Evolutionary conservation across 176 grass and related monocot species (phyloP), one percentile per base, ranked within the genome.

Genomic region (Melocanna baccifera): DNA sequence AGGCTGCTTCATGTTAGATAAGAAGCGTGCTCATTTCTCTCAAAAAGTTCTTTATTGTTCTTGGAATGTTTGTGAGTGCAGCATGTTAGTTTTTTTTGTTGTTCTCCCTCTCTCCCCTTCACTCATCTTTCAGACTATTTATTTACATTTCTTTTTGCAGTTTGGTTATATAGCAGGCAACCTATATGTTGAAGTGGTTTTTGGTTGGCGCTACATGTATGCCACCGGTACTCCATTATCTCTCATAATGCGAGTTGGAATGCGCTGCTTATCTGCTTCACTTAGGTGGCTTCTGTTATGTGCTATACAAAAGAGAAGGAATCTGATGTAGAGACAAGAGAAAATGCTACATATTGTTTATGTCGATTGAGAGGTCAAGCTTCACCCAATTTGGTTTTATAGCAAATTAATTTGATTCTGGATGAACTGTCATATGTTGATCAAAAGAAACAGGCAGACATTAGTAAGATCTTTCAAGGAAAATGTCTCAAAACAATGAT

Each of bases 1-100:
- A 98, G 83, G 95, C 95, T 45, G 84, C 92, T 88, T 85, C 95
- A 26, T 94, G 82, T 86, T 89, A 91, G 69, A 98, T 93, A 79
- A 90, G 95, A 87, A 92, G 95, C 77, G 95, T 85, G 88, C 91
- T 98, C 55, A 93, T 98, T 87, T 98, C 95, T 78, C 76, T 98
- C 39, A 94, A 98, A 80, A 92, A 98, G 70, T 94, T 94, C 62
- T 94, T 94, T 85, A 94, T 98, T 90, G 95, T 98, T 86, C 81
- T 98, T 37, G 95, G 95, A 75, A 98, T 98, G 95, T 92, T 98
- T 91, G 95, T 98, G 91, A 93, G 92, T 94, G n/a, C n/a, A n/a
- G 39, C 18, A 78, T 14, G 80, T 8, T 68, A 42, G 29, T 12
- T 51, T 25, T 8, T 20, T 29, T 53, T 71, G 15, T 3, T 11